A percentile compares a stretch with the other conserved stretches of the same genome.
These are phyloP conservation scores for Fusarium siculi DNA, from an alignment of 2,329 filamentous ascomycete genomes.

Conservation along the genomic window DNA sequence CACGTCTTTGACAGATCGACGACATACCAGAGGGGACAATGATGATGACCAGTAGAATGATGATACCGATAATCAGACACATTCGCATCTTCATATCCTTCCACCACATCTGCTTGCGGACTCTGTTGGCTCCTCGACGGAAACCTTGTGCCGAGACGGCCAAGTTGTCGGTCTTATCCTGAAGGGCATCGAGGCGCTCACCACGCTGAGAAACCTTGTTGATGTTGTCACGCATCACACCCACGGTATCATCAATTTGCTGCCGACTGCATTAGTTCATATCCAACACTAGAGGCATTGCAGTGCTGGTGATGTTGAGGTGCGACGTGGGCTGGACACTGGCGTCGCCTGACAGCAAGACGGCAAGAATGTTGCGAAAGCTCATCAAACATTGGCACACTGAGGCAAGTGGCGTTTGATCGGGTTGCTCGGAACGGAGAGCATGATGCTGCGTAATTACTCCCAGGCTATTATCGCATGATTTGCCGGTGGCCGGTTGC, in stretches of 20 bases:
- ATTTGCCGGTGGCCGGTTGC: background rate
- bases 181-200: conserved; percentile 84
- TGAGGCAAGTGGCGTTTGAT: background rate
- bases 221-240: conserved; percentile 97
- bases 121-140: conserved; percentile 93
- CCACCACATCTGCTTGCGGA: conserved; percentile 99
- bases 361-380: background rate
- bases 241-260: conserved; percentile 98
- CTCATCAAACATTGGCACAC: background rate
- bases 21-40: conserved; percentile 86
- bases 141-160: conserved; percentile 94
- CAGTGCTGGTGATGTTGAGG: background rate
- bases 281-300: background rate
- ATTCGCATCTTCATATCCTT: conserved; percentile 99
- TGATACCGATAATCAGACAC: conserved; percentile 90
- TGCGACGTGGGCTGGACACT: background rate
- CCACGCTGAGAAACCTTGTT: conserved; percentile 96
- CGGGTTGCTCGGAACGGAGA: background rate
- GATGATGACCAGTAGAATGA: conserved; percentile 91
- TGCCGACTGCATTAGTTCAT: conserved; percentile 53
- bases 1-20: background rate
- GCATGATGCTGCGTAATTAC: background rate
- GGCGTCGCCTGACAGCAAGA: background rate
- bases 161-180: conserved; percentile 95
- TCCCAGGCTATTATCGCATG: background rate